Evolutionary conservation across 23 red algal species (phyloP).

Genomic region (Cyanidiococcus yangmingshanensis): DNA sequence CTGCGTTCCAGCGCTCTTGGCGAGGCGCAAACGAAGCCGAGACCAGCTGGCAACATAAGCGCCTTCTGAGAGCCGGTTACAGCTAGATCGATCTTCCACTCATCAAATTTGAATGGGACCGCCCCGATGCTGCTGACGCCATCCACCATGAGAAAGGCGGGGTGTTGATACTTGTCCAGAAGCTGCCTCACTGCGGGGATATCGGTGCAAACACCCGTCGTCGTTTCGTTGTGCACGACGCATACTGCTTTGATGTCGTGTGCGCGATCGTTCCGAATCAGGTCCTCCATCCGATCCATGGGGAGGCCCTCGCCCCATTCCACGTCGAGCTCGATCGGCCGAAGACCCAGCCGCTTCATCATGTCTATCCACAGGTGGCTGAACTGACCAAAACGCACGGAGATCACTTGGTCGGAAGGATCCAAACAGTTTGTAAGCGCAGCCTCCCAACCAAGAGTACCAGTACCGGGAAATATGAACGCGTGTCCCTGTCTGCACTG

Average conservation of each 20-base stretch:
- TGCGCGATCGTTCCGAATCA: slow-evolving; percentile 16
- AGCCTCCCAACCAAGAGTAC: slow-evolving; percentile 36
- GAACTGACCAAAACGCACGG: slow-evolving; percentile 48
- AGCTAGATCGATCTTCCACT: slow-evolving; percentile 37
- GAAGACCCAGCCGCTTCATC: slow-evolving; percentile 42
- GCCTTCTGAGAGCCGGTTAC: slow-evolving; percentile 48
- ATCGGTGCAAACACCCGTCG: slow-evolving; percentile 32
- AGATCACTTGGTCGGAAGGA: slow-evolving; percentile 24
- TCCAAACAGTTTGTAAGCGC: slow-evolving; percentile 32
- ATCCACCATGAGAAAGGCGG: slow-evolving; percentile 42
- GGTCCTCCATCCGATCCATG: background rate
- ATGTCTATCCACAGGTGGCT: slow-evolving; percentile 45
- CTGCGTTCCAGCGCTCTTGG: slow-evolving; percentile 20
- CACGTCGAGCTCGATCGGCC: slow-evolving; percentile 34
- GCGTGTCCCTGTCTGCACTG: slow-evolving; percentile 8
- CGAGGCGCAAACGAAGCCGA: slow-evolving; percentile 34
- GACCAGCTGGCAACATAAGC: slow-evolving; percentile 38
- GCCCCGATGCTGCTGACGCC: slow-evolving; percentile 35
- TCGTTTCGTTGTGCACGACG: slow-evolving; percentile 49
- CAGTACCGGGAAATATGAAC: slow-evolving; percentile 44
- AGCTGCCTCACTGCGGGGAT: slow-evolving; percentile 26
- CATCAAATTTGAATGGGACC: slow-evolving; percentile 43
- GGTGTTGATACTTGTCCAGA: slow-evolving; percentile 27
- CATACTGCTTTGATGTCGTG: slow-evolving; percentile 32
- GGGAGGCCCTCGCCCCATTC: slow-evolving; percentile 45